Base-by-base conservation (phyloP, 129 eudicot genomes). In the Flaveria sonorensis region DNA sequence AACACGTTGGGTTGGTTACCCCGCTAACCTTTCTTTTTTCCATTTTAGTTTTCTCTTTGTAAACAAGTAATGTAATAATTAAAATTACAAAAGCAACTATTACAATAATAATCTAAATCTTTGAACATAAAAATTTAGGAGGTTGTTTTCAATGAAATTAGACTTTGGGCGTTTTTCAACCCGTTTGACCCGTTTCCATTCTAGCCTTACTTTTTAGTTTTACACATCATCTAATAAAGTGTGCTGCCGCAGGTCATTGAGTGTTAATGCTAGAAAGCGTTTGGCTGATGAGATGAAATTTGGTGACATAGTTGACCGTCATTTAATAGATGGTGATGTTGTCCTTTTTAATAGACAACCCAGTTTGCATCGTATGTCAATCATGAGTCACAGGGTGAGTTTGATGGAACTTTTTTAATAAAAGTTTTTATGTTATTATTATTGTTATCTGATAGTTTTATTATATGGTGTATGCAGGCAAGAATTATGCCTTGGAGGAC, bases 401-500 rank as follows among this genome's bases (percentile, higher is more conserved):
- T 10, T 28, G 51, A 10, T 74, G 60, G 23, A 51, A 15, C 7
- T 20, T 43, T 19, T 6, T 20, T 24, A 13, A 26, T 45, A 18
- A n/a, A 26, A 45, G 24, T 21, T 28, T 75, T 55, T 24, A 47
- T 18, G 57, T 11, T 47, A 39, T 1, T 2, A 13, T 46, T 47
- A 47, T 47, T 10, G 16, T 47, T 47, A 51, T 39, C 1, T 42
- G 30, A 40, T 45, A 51, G 3, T 39, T 76, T 21, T 64, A 72
- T 77, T 47, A 26, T 23, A 16, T 30, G 1, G 18, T 85, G 51
- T 51, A 28, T 84, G 69, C 72, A 93, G 97, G 99, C 99, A 77
- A 85, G 99, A 83, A 88, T 94, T 87, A 94, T 94, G 99, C 97
- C 93, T 10, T 94, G 99, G 99, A 88, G 99, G n/a, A 94, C 97